Base-by-base conservation (phyloP, 768 basidiomycete species). In the Holtermannia corniformis region DNA sequence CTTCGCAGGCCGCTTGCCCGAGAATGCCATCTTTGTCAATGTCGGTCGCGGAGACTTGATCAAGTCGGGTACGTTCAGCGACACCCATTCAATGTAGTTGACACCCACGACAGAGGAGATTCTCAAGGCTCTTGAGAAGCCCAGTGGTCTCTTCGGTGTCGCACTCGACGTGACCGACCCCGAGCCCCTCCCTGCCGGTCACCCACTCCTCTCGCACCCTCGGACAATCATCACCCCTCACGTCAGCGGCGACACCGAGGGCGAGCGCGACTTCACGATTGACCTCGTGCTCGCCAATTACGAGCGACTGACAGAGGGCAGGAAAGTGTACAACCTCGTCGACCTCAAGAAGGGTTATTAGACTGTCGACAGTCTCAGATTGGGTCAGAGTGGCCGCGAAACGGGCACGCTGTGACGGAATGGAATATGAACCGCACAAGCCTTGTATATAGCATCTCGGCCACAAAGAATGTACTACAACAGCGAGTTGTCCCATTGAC, bases 151-250 rank as follows among this genome's bases (percentile, higher is more conserved):
- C 27, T 51, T 50, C 37, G 68, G 62, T 21, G 62, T 56, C 2
- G 67, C 65, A 12, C 52, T 72, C 7, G 71, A 72, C 61, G 75
- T 75, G 1, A 74, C 74, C 1, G 63, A 69, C 24, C 74, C 75
- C 10, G 75, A 75, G 56, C 75, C 75, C 0, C 63, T 75, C 4
- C 65, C 73, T 0, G 48, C 59, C 13, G 41, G 53, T 22, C 72
- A 74, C 58, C 61, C 65, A 2, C 58, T 75, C 13, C 74, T 55
- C 57, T 58, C 68, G 10, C 72, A 73, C 25, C 66, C 67, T 0
- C 59, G 63, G 46, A 64, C 61, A 4, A 71, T 73, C 40, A 59
- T 75, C 51, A 75, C 74, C 0, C 73, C 73, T 0, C 74, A 75
- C 52, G 64, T 64, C 20, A 58, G 61, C 1, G 73, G 72, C 3